Evolutionary conservation across 768 basidiomycete species (phyloP).

Genomic region (Galerina sulciceps): DNA sequence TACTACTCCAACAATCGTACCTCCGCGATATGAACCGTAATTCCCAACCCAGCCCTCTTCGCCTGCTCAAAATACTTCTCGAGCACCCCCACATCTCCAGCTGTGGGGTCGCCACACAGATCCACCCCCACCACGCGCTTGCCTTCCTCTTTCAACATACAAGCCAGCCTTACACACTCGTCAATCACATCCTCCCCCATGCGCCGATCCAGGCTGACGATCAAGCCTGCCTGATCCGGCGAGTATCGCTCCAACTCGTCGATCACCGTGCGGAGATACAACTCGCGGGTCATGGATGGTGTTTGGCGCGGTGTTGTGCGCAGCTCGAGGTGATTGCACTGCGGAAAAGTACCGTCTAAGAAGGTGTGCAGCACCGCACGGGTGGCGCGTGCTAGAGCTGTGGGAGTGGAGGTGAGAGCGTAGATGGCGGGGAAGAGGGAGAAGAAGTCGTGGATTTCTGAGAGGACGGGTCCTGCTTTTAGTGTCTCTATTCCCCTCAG

Average conservation of each 20-base stretch:
- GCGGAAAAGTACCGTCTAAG: slow-evolving; percentile 49
- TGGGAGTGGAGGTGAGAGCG: slow-evolving; percentile 67
- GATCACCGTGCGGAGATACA: slow-evolving; percentile 71
- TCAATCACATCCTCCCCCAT: slow-evolving; percentile 56
- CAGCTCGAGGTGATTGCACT: slow-evolving; percentile 80
- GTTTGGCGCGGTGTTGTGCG: slow-evolving; percentile 77
- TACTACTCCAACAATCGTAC: slow-evolving; percentile 35
- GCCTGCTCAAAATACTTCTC: slow-evolving; percentile 55
- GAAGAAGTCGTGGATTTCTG: slow-evolving; percentile 76
- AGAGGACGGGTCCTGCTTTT: slow-evolving; percentile 41
- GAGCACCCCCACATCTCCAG: slow-evolving; percentile 60
- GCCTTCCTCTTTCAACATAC: slow-evolving; percentile 56
- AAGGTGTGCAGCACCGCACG: slow-evolving; percentile 70
- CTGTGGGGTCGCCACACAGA: slow-evolving; percentile 76
- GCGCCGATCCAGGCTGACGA: slow-evolving; percentile 76
- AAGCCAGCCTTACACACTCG: slow-evolving; percentile 64
- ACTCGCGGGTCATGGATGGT: slow-evolving; percentile 54
- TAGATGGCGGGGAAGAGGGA: slow-evolving; percentile 79
- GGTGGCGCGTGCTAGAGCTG: slow-evolving; percentile 57
- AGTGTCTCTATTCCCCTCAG: slow-evolving; percentile 10
- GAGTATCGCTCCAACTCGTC: slow-evolving; percentile 65
- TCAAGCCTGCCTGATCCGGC: slow-evolving; percentile 54
- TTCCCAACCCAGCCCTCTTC: slow-evolving; percentile 60
- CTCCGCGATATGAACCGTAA: slow-evolving; percentile 89
- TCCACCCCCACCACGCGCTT: slow-evolving; percentile 78